Conservation (phyloP, 2,329 filamentous ascomycete genomes). For the Stemphylium vesicarium region DNA sequence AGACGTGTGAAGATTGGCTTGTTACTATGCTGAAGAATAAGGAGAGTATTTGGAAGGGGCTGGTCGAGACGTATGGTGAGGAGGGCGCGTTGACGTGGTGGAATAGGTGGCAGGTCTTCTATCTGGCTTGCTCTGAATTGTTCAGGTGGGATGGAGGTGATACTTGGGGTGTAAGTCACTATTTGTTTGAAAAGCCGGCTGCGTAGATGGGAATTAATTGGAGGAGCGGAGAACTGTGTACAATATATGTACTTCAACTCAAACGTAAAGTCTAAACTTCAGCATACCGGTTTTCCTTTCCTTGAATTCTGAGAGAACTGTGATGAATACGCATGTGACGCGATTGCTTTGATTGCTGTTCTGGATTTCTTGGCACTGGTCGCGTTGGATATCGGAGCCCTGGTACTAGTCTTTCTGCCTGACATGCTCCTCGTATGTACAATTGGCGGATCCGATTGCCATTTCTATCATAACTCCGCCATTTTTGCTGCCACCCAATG, state of each 20-base stretch:
- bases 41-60: slow-evolving; percentile 66
- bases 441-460: neutral
- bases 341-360: neutral
- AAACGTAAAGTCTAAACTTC: neutral
- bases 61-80: slow-evolving; percentile 70
- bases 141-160: slow-evolving; percentile 71
- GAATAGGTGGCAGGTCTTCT: slow-evolving; percentile 75
- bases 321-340: neutral
- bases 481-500: neutral
- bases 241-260: neutral
- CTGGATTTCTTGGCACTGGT: slow-evolving; percentile 3
- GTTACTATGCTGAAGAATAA: slow-evolving; percentile 65
- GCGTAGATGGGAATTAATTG: neutral
- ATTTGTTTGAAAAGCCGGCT: slow-evolving; percentile 66
- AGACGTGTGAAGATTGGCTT: slow-evolving; percentile 74
- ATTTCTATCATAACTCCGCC: neutral
- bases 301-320: neutral
- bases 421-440: neutral
- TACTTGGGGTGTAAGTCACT: slow-evolving; percentile 71
- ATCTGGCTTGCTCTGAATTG: slow-evolving; percentile 73
- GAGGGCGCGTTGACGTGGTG: slow-evolving; percentile 67
- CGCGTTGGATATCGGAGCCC: neutral
- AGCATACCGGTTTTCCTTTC: neutral
- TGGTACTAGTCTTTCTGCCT: neutral
- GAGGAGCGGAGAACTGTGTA: neutral